Evolutionary conservation across 2,329 filamentous ascomycete species (phyloP).

Genomic region (Alternaria metachromatica): DNA sequence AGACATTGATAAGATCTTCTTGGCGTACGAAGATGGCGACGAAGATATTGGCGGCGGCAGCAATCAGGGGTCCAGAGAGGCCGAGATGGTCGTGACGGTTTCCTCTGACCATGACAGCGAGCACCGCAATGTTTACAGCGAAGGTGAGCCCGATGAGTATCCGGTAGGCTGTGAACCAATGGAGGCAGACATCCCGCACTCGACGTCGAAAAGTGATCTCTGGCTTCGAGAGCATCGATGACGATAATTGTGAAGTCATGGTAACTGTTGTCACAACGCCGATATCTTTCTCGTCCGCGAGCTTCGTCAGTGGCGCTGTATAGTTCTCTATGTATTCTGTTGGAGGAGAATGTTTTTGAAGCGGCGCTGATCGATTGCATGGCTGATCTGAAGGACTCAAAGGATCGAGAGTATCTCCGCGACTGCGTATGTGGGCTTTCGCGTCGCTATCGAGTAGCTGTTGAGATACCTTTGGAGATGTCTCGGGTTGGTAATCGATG

Average conservation of each 20-base stretch:
- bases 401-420: neutral
- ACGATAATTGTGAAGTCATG: neutral
- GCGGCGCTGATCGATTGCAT: neutral
- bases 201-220: neutral
- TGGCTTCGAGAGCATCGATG: neutral
- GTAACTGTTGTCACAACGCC: neutral
- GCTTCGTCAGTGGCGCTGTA: neutral
- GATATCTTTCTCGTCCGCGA: neutral
- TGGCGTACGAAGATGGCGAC: conserved; percentile 41
- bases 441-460: neutral
- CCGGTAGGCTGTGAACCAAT: conserved; percentile 29
- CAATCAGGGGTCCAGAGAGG: conserved; percentile 22
- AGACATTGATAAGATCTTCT: conserved; percentile 42
- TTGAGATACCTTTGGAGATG: neutral
- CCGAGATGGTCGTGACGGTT: neutral
- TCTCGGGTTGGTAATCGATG: neutral
- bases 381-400: neutral
- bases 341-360: neutral
- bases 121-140: conserved; percentile 10
- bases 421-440: neutral
- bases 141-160: conserved; percentile 18
- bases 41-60: conserved; percentile 44
- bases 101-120: neutral
- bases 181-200: conserved; percentile 7
- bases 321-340: neutral